A percentile compares a stretch with the other conserved stretches of the same genome.
Conservation (phyloP, 2,329 filamentous ascomycete genomes). For the Alternaria sp. region DNA sequence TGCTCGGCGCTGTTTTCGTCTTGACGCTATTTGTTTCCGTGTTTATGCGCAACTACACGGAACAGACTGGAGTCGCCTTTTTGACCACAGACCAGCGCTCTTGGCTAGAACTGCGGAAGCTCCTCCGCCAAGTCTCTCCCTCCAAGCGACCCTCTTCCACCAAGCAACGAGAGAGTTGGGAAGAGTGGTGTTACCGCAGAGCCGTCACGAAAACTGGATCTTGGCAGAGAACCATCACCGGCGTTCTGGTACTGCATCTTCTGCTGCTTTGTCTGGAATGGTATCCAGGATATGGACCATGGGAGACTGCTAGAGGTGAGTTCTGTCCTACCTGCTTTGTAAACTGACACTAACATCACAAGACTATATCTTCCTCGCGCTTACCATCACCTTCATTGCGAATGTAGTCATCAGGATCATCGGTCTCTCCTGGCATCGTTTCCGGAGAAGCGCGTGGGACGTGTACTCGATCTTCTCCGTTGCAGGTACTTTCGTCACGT, state of each 20-base stretch:
- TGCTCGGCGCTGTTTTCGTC: slow-evolving; percentile 94
- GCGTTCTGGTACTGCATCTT: slow-evolving; percentile 81
- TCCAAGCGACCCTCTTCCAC: slow-evolving; percentile 89
- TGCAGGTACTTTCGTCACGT: slow-evolving; percentile 80
- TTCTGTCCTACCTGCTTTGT: background rate
- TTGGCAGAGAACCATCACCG: slow-evolving; percentile 87
- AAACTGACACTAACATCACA: slow-evolving; percentile 22
- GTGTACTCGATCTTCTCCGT: slow-evolving; percentile 85
- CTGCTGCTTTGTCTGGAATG: slow-evolving; percentile 85
- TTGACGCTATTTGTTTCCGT: slow-evolving; percentile 97
- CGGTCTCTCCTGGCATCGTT: slow-evolving; percentile 90
- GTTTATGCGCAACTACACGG: slow-evolving; percentile 99
- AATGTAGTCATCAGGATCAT: slow-evolving; percentile 86
- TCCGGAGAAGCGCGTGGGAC: slow-evolving; percentile 94
- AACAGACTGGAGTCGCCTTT: slow-evolving; percentile 96
- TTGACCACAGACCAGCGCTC: slow-evolving; percentile 94
- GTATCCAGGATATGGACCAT: slow-evolving; percentile 75
- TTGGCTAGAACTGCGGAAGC: slow-evolving; percentile 93
- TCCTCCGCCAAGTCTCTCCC: slow-evolving; percentile 89
- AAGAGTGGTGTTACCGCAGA: slow-evolving; percentile 92
- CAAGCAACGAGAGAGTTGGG: slow-evolving; percentile 75
- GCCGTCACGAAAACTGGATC: slow-evolving; percentile 92
- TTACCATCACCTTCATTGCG: slow-evolving; percentile 81
- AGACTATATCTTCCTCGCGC: slow-evolving; percentile 79
- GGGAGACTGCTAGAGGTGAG: slow-evolving; percentile 71